Base-by-base conservation (phyloP, 1,284 basidiomycete genomes). In the Trametes sp. region DNA sequence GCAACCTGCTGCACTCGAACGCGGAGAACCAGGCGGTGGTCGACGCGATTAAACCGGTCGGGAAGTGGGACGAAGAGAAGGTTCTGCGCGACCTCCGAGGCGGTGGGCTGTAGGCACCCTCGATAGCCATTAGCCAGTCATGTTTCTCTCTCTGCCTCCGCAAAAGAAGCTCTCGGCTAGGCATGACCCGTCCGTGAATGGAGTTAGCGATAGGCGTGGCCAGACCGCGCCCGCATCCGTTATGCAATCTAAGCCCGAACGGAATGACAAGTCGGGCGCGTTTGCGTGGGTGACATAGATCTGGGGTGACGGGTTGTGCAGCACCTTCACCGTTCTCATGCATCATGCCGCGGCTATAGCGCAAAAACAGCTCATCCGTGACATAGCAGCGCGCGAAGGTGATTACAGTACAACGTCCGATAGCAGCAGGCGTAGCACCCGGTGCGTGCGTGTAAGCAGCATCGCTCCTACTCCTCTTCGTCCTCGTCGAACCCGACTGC, bases 21-120 rank as follows among this genome's bases (percentile, higher is more conserved):
- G 68, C 76, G 19, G 90, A 87, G 63, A 97, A 94, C 70, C 94
- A 97, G 77, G 84, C 82, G 2, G 81, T 93, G 49, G 89, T 98
- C 48, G 82, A 88, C 58, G 82, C 84, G 61, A 86, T 95, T 67
- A 85, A 88, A 70, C 91, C 90, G 49, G 77, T 80, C 42, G 79
- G 80, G 60, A 77, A 80, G 62, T 87, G 85, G 79, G 86, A 85
- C 62, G 84, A 87, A 63, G 78, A 84, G 60, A 88, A 70, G 35
- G 57, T 70, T 44, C 59, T 74, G 55, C 67, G 65, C 31, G 62
- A 62, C 23, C 54, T 69, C 31, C 57, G 48, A 29, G 56, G 57
- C 45, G 50, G 46, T 26, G 53, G 10, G 13, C 41, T n/a, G 14
- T 24, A 28, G 23, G 45, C 45, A 5, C 24, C n/a, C 45, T 13